phyloP scores from a whole-genome alignment of 1,284 basidiomycete genomes.

The Anthracocystis walkeri region DNA sequence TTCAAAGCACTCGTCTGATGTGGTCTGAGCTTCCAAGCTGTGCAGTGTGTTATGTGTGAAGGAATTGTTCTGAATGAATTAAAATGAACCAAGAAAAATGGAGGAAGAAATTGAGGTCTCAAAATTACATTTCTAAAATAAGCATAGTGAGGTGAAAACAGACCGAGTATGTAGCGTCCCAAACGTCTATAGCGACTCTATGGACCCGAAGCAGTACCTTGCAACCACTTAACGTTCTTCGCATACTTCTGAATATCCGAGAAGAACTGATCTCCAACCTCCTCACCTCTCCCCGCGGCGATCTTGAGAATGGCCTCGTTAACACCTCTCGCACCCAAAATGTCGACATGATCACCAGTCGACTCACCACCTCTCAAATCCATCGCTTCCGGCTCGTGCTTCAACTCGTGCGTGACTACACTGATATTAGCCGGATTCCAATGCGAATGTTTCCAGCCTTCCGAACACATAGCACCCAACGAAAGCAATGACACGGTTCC shows the following conservation, averaged over 20 bases:
- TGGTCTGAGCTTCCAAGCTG: no score
- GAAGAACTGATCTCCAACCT: constrained; percentile 76
- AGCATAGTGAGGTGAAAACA: background rate
- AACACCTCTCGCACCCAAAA: constrained; percentile 85
- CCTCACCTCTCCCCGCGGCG: constrained; percentile 75
- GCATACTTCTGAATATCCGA: constrained; percentile 77
- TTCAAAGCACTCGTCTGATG: background rate
- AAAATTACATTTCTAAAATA: constrained; percentile 3
- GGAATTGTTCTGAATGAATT: background rate
- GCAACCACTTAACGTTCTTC: constrained; percentile 49
- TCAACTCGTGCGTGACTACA: constrained; percentile 88
- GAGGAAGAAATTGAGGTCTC: background rate
- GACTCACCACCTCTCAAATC: constrained; percentile 84
- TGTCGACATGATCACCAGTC: constrained; percentile 80
- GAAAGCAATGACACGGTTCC: constrained; percentile 92
- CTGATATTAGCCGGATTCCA: constrained; percentile 90
- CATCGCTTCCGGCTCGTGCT: constrained; percentile 82
- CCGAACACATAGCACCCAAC: constrained; percentile 92
- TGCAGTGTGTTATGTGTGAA: background rate
- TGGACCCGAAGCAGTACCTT: constrained; percentile 23
- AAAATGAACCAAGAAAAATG: background rate
- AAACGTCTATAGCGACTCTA: constrained; percentile 1
- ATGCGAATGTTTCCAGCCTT: constrained; percentile 85
- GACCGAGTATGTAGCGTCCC: background rate
- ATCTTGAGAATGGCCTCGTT: constrained; percentile 93